Conservation (phyloP, 352 stramenopile species). For the Phytopythium kandeliae region DNA sequence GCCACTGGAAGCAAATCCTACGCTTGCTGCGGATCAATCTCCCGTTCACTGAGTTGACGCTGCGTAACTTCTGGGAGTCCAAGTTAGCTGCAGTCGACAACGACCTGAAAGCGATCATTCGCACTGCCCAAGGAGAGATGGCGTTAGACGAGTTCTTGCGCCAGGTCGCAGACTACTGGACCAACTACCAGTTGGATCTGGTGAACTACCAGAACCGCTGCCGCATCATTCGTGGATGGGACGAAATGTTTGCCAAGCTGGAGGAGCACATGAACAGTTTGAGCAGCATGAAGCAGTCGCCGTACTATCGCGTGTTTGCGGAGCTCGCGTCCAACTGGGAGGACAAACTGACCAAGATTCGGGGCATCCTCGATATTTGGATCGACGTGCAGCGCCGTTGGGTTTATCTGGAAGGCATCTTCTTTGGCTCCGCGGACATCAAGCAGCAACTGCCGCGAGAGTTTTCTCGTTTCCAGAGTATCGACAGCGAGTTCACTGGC, state of each 20-base stretch:
- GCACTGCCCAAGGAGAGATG: slow-evolving; percentile 98
- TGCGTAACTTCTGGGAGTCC: slow-evolving; percentile 97
- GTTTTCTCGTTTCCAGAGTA: slow-evolving; percentile 97
- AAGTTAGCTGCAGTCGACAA: slow-evolving; percentile 91
- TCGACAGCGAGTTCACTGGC: slow-evolving; percentile 98
- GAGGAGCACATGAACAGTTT: slow-evolving; percentile 99
- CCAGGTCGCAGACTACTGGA: slow-evolving; percentile 92
- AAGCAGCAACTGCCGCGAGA: slow-evolving; percentile 98
- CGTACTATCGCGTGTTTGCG: slow-evolving; percentile 98
- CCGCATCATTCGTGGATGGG: slow-evolving; percentile 98
- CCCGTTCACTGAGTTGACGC: slow-evolving; percentile 93
- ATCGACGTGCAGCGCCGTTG: slow-evolving; percentile 99
- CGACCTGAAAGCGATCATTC: slow-evolving; percentile 96
- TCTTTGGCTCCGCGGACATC: slow-evolving; percentile 98
- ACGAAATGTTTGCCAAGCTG: slow-evolving; percentile 99
- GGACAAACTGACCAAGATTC: slow-evolving; percentile 95
- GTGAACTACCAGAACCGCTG: slow-evolving; percentile 94
- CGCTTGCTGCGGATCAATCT: slow-evolving; percentile 91
- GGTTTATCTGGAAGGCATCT: slow-evolving; percentile 99
- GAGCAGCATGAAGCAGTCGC: slow-evolving; percentile 98
- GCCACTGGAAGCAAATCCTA: slow-evolving; percentile 99
- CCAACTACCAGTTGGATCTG: slow-evolving; percentile 86
- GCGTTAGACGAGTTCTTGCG: slow-evolving; percentile 98
- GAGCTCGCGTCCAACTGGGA: slow-evolving; percentile 97
- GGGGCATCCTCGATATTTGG: slow-evolving; percentile 98